Evolutionary conservation across 129 eudicot species (phyloP), one percentile per base, ranked within the genome.

Genomic region (Saposhnikovia divaricata): DNA sequence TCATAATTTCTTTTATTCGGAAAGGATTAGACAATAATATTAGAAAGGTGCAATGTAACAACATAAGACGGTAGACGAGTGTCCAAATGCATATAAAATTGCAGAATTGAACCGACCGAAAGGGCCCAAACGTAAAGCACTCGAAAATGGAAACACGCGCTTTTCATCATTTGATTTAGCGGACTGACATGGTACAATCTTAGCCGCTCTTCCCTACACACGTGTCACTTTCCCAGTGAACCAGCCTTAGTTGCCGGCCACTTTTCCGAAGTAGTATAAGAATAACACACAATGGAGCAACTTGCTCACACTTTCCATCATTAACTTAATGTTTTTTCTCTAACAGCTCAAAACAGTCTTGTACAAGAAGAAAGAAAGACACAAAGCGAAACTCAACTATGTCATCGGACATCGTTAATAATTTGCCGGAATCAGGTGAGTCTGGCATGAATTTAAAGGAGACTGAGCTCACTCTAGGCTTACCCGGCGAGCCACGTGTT

Each of bases 391-490:
- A 13, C 66, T 57, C 31, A 23, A 70, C 1, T 5, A 85, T 85
- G 88, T 65, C 87, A 66, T 50, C 79, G 71, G 85, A 85, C 51
- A 74, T 63, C 0, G 78, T 77, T 38, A 78, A 4, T 43, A 23
- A 43, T 53, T 80, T 80, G 77, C 40, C 81, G 83, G 94, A 87
- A 75, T 31, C 37, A 0, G 37, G 37, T 34, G 37, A 34, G 37
- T 82, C 83, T 75, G 78, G 77, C 80, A 83, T 86, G 48, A 87
- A 87, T 83, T 83, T 84, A 27, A 84, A 84, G 3, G 96, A 89
- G 63, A 91, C 98, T 2, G 97, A 93, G 89, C 98, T 93, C 72
- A 93, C 90, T 38, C 81, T 93, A n/a, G 89, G 91, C 6, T 81
- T 91, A 45, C 98, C 98, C 0, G 98, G 98, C 9, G 91, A 85